These are phyloP conservation scores for Termitomyces sp. DNA, from an alignment of 1,284 basidiomycete species.

Conservation along the genomic window DNA sequence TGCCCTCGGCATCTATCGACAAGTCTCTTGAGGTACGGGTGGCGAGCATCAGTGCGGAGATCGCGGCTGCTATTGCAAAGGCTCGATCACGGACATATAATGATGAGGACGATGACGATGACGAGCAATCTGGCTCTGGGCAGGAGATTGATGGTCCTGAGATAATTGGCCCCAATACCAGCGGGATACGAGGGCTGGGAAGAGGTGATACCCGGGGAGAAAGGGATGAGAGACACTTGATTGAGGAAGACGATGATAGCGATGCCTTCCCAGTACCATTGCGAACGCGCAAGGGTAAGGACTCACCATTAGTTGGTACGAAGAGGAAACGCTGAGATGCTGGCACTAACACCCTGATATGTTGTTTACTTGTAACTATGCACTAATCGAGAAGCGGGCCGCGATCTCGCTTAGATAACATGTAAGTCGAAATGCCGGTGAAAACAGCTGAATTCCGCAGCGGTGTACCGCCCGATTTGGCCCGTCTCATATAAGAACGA, in stretches of 20 bases:
- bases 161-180: constrained; percentile 51
- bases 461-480: constrained; percentile 22
- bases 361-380: constrained; percentile 1
- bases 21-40: constrained; percentile 55
- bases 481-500: constrained; percentile 18
- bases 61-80: constrained; percentile 69
- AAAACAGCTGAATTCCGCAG: constrained; percentile 13
- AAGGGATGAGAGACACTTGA: constrained; percentile 28
- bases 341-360: neutral
- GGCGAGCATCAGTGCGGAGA: constrained; percentile 66
- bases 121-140: constrained; percentile 41
- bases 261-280: constrained; percentile 63
- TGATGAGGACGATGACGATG: constrained; percentile 50
- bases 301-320: constrained; percentile 40
- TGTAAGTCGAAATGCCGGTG: neutral
- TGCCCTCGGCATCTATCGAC: constrained; percentile 24
- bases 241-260: constrained; percentile 52
- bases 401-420: constrained; percentile 6
- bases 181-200: constrained; percentile 47
- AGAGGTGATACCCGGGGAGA: constrained; percentile 22
- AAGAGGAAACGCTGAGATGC: constrained; percentile 55
- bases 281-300: constrained; percentile 53
- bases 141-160: constrained; percentile 42
- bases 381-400: constrained; percentile 10
- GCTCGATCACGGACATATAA: constrained; percentile 47